Evolutionary conservation across 202 grass and related monocot species (phyloP).

Genomic region (Carex arenaria): DNA sequence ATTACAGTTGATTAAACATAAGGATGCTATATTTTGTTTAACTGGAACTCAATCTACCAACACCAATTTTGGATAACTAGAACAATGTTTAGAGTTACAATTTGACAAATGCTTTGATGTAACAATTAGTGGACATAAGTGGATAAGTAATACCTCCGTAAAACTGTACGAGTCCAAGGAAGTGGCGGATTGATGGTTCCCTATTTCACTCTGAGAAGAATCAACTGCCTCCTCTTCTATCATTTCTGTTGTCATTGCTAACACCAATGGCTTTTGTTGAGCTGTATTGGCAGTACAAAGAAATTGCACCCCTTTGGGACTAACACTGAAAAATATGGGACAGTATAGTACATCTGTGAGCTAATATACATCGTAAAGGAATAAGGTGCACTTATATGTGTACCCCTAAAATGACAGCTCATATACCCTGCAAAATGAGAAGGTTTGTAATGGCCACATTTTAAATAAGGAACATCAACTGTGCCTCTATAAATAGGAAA

Average conservation of each 20-base stretch:
- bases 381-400: not conserved
- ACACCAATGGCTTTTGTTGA: slow-evolving; percentile 56
- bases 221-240: slow-evolving; percentile 62
- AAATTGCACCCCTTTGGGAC: slow-evolving; percentile 62
- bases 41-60: slow-evolving; percentile 2
- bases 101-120: not conserved
- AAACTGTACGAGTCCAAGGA: slow-evolving; percentile 44
- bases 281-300: slow-evolving; percentile 44
- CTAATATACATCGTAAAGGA: not conserved
- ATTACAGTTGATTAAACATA: slow-evolving; percentile 1
- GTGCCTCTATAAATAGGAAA: not conserved
- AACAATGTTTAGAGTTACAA: not conserved
- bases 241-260: slow-evolving; percentile 79
- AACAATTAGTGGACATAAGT: not conserved
- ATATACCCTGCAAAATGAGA: not conserved
- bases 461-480: not conserved
- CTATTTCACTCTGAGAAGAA: slow-evolving; percentile 49
- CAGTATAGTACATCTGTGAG: not conserved
- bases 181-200: slow-evolving; percentile 37
- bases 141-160: slow-evolving; percentile 48
- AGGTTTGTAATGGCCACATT: not conserved
- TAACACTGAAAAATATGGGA: slow-evolving; percentile 50
- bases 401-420: not conserved
- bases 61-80: slow-evolving; percentile 20
- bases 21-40: not conserved